Evolutionary conservation across 768 basidiomycete genomes (phyloP).

Genomic region (Candolleomyces aberdarensis): DNA sequence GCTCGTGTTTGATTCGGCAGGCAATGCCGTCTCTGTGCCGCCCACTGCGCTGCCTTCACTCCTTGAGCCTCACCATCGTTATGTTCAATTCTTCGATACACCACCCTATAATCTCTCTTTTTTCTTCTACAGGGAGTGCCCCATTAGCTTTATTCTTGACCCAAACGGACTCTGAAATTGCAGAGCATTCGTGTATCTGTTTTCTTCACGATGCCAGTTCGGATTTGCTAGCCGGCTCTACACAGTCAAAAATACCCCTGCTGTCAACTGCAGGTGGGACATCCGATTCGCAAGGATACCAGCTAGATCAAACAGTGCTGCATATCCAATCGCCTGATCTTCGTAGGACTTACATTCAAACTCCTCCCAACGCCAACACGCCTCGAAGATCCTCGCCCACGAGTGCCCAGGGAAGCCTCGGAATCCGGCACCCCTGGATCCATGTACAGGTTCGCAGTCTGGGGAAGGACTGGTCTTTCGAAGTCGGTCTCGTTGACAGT

Average conservation of each 20-base stretch:
- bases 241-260: slow-evolving; percentile 45
- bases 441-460: slow-evolving; percentile 73
- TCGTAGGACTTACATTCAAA: slow-evolving; percentile 63
- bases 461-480: slow-evolving; percentile 69
- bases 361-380: slow-evolving; percentile 35
- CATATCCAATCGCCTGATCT: slow-evolving; percentile 80
- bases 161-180: slow-evolving; percentile 45
- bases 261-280: slow-evolving; percentile 29
- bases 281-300: slow-evolving; percentile 25
- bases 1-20: too few relatives aligned
- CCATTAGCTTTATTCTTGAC: slow-evolving; percentile 56
- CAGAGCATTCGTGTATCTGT: slow-evolving; percentile 62
- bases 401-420: slow-evolving; percentile 33
- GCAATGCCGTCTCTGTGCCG: too few relatives aligned
- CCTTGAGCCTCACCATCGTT: too few relatives aligned
- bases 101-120: slow-evolving; percentile 62
- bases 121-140: slow-evolving; percentile 68
- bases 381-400: slow-evolving; percentile 3
- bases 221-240: slow-evolving; percentile 38
- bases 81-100: slow-evolving; percentile 64
- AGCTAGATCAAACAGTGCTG: slow-evolving; percentile 64
- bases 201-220: slow-evolving; percentile 59
- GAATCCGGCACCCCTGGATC: slow-evolving; percentile 69
- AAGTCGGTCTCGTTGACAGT: slow-evolving; percentile 70
- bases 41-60: too few relatives aligned